A percentile compares a stretch with the other conserved stretches of the same genome.
Evolutionary conservation across 179 eudicot genomes (phyloP).

Genomic region (Sideroxylon spinosum): DNA sequence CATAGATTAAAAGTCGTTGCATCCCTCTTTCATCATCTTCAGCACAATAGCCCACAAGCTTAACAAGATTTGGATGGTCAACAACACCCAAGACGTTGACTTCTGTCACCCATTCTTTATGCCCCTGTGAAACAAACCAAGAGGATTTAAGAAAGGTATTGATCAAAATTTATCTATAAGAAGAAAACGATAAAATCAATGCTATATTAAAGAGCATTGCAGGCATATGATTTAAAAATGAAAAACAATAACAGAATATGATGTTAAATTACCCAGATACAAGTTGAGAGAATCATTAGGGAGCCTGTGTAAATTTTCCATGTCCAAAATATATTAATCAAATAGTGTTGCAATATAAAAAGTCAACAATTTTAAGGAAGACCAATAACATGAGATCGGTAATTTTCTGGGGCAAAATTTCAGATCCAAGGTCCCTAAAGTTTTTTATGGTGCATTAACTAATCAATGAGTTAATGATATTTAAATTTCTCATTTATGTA

Average conservation of each 20-base stretch:
- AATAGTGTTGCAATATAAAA: neutral
- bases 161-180: neutral
- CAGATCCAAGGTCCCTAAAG: neutral
- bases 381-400: constrained; percentile 1
- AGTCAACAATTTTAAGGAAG: neutral
- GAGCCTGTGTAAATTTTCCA: constrained; percentile 3
- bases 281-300: neutral
- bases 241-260: neutral
- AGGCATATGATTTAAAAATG: neutral
- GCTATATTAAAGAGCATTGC: neutral
- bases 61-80: constrained; percentile 73
- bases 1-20: constrained; percentile 64
- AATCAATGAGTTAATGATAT: neutral
- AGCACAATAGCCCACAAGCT: constrained; percentile 68
- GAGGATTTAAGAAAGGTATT: neutral
- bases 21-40: constrained; percentile 82
- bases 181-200: neutral
- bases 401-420: neutral
- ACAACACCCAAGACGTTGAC: constrained; percentile 68
- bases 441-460: neutral
- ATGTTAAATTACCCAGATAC: neutral
- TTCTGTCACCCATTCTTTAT: constrained; percentile 87
- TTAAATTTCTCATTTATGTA: too few relatives aligned
- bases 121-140: constrained; percentile 44
- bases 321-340: neutral